Evolutionary conservation across 805 yeast genomes (phyloP), one percentile per base, ranked within the genome.

Genomic region (Saccharomycopsis sp.): DNA sequence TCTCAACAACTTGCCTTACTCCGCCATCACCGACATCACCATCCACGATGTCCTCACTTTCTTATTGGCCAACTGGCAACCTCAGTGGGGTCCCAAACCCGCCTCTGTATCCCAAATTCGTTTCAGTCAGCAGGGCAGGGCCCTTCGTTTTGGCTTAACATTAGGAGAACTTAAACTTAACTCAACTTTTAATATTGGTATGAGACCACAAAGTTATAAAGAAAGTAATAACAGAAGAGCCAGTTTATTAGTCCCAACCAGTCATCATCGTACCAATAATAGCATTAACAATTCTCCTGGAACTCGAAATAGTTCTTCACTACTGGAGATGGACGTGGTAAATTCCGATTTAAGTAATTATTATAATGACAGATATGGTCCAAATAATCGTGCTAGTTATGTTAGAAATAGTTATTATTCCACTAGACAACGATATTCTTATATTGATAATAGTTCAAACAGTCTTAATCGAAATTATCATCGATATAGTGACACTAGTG

Each of bases 71-170:
- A 45, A 41, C 26, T 45, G 49, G 49, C 49, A 42, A 25, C 42
- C 40, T 8, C 31, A 41, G 34, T 45, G 49, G 49, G 49, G 49
- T 8, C 26, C 41, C 12, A 41, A 35, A 21, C 49, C 49, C n/a
- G 9, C 25, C 19, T 38, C 29, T 15, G 34, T 42, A 21, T 21
- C 46, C n/a, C 41, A 35, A 27, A 14, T 45, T 18, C 30, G 49
- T 8, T 42, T 40, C 18, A 32, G 32, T 23, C 46, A 42, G 27
- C 25, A 17, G 28, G 45, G 42, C 3, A 27, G 46, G 20, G 25
- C 45, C 3, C 12, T 45, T 13, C 25, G 49, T 14, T 29, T 44
- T n/a, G 46, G 33, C 9, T 21, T 45, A 3, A n/a, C 35, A 4
- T 23, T 45, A n/a, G 37, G 31, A 10, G 42, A 39, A 18, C 21